Base-by-base conservation (phyloP, 2,329 filamentous ascomycete genomes). In the Microdochium paspali region DNA sequence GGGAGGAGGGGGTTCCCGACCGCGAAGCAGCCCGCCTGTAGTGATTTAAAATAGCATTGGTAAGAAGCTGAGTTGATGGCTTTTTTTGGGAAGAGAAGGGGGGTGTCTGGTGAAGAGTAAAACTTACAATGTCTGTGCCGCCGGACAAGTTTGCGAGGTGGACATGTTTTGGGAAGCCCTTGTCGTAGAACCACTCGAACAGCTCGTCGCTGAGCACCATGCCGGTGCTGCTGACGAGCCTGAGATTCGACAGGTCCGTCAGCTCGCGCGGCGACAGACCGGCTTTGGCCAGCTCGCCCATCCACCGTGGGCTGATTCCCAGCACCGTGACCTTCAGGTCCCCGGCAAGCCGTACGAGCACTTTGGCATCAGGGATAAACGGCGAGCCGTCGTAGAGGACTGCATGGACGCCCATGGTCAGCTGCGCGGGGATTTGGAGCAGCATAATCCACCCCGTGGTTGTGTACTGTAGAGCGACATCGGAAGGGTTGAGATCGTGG, bases 391-490 rank as follows among this genome's bases (percentile, higher is more conserved):
- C 88, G 61, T 94, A 94, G n/a, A 91, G 69, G 2, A 94, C 64
- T 1, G 76, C 70, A 5, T 79, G 73, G 0, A 73, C 71, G 7
- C 87, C 86, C 32, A 72, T 66, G 1, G 84, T 56, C 7, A 91
- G 69, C 3, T 72, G 69, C 20, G 73, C 70, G 0, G 87, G 69
- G 31, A 74, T 77, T 2, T 72, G 66, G 9, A 90, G 68, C 60
- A 91, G 93, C 88, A 95, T 94, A 65, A 95, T 93, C 88, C 88
- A 94, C 0, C 86, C 85, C 0, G 85, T 89, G 0, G 81, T 85
- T 1, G 81, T 80, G 58, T 75, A 80, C 61, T 80, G 76, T 49
- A 80, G 54, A 1, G 63, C 59, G 1, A 78, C 68, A 40, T 64
- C 67, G n/a, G 65, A 58, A 0, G 67, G 55, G 0, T 53, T 59